Evolutionary conservation across 371 early-diverging fungal species (phyloP), one percentile per base, ranked within the genome.

Genomic region (Mortierella sp.): DNA sequence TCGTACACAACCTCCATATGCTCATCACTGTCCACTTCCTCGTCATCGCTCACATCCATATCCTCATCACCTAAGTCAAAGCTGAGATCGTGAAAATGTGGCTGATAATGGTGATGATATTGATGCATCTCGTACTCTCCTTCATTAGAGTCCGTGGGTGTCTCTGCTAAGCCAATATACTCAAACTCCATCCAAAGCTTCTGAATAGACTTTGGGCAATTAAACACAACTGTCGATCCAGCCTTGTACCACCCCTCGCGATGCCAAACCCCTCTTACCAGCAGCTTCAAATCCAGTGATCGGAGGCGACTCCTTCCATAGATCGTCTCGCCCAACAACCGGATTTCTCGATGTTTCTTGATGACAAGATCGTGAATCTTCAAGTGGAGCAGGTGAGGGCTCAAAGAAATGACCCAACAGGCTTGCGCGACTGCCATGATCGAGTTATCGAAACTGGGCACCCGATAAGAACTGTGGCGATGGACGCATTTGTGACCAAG

Each of bases 211-310:
- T 38, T 38, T 21, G 68, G 68, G 34, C 68, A 68, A 10, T 21
- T 68, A 24, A 68, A 68, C 38, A 68, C 68, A 42, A 68, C 38
- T 11, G 68, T 68, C 68, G 68, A 68, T 21, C 68, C 68, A 38
- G 42, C 24, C 44, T 21, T 38, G 44, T 68, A 68, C 68, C 68
- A 68, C 2, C 68, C 38, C 3, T 34, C 38, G 9, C 44, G 19
- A 63, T 63, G 34, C 63, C 63, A 63, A 8, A 8, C 31, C 8
- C 68, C 24, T 34, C 24, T 68, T 9, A 68, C 24, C 8, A 42
- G 44, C n/a, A 68, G 21, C n/a, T 38, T 68, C 68, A 68, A 10
- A 16, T 68, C 68, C 24, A 68, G 21, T 1, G 42, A 68, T 7
- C 44, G 68, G 10, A 68, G 44, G 3, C 11, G 44, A 8, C 38